phyloP scores from a whole-genome alignment of 139 green algal genomes.

The Chlamydomonas incerta region DNA sequence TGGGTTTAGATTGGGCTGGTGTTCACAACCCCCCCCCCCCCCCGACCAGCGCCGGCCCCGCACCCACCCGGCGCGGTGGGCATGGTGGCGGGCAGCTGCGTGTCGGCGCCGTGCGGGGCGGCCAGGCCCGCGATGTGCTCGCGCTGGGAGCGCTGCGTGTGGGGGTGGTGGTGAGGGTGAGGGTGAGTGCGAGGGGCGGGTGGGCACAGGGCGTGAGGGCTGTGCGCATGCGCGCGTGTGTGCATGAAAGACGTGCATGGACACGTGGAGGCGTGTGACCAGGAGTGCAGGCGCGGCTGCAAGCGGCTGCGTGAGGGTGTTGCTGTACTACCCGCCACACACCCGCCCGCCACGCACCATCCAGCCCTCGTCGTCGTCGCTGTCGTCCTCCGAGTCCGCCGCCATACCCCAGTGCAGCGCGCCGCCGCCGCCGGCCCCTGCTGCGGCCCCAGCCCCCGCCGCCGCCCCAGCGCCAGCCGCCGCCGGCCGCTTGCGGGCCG shows the following conservation, averaged over 20 bases:
- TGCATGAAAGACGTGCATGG: too few species aligned
- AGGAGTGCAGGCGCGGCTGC: too few species aligned
- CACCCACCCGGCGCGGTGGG: not conserved
- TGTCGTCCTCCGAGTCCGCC: not conserved
- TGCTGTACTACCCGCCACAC: too few species aligned
- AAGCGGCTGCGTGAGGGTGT: too few species aligned
- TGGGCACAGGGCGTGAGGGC: not conserved
- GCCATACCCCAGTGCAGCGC: not conserved
- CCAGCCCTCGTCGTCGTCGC: not conserved
- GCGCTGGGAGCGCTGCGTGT: not conserved
- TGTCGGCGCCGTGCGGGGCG: not conserved
- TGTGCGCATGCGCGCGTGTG: not conserved
- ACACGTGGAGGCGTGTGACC: too few species aligned
- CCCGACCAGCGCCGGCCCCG: too few species aligned
- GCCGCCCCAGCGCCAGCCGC: too few species aligned
- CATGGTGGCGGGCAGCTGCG: not conserved
- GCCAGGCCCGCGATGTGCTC: not conserved
- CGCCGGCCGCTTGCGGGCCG: too few species aligned
- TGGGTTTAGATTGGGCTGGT: too few species aligned
- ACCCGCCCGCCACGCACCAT: not conserved
- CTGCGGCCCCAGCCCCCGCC: too few species aligned
- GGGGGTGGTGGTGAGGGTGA: not conserved
- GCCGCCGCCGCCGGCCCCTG: not conserved
- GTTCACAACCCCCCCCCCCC: too few species aligned
- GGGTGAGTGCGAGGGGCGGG: too few species aligned